Percentiles rank a stretch among this genome's conserved stretches.
Conservation (phyloP, 352 stramenopile species). For the Thalassiosira hispida region DNA sequence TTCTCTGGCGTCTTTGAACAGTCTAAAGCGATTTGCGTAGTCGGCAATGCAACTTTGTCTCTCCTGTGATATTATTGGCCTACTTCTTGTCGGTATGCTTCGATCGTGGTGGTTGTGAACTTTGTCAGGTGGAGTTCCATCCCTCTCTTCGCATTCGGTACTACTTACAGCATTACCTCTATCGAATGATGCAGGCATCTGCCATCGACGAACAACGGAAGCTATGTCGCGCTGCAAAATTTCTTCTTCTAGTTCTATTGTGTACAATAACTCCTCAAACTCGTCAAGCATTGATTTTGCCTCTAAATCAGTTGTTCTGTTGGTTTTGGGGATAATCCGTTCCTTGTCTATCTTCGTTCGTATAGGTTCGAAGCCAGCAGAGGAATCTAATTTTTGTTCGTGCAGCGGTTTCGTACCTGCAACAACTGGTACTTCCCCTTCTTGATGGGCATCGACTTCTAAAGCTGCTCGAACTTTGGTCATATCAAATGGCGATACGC, state of each 20-base stretch:
- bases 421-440: neutral
- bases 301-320: neutral
- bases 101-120: too few relatives aligned
- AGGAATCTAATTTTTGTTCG: neutral
- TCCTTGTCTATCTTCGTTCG: neutral
- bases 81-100: neutral
- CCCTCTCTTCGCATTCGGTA: neutral
- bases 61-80: neutral
- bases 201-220: neutral
- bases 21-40: neutral
- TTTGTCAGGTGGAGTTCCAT: neutral
- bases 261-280: constrained; percentile 29
- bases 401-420: neutral
- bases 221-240: constrained; percentile 5
- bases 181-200: neutral
- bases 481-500: constrained; percentile 44
- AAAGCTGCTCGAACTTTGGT: constrained; percentile 36
- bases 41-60: constrained; percentile 26
- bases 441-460: constrained; percentile 2
- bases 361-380: neutral
- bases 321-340: neutral
- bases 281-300: constrained; percentile 3
- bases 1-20: neutral
- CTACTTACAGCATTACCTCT: neutral
- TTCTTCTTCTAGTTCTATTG: constrained; percentile 30